Evolutionary conservation across 2,329 filamentous ascomycete genomes (phyloP), one percentile per base, ranked within the genome.

Genomic region (Elsinoe batatas): DNA sequence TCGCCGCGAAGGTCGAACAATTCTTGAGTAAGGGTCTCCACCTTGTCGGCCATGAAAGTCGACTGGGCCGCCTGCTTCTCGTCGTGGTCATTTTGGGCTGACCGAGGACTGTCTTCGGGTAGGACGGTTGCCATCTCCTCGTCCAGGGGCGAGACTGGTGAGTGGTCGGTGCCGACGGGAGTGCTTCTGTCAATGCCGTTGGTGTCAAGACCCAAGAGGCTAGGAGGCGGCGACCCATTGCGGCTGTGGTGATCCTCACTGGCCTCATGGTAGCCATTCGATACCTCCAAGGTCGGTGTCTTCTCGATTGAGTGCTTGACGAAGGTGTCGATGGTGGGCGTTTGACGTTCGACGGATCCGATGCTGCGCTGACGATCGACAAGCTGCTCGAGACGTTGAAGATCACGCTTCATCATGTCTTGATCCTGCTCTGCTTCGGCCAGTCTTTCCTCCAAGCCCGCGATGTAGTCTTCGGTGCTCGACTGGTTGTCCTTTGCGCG

Each of bases 361-460:
- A 98, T 81, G 68, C 91, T 96, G 58, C 93, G 82, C 70, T 98
- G 93, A 49, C 94, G 87, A 70, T 97, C 91, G 53, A 98, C 83
- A 6, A 98, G 89, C 69, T 95, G 88, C 70, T 97, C 93, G 11
- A 98, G 77, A 33, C 91, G 83, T 65, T 96, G 88, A 60, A 98
- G 88, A 66, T 98, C 93, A 35, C 91, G 88, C 69, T 95, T 90
- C 91, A 98, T 96, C 58, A 96, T 75, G 68, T 97, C 93, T 61
- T 88, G 83, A 67, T 98, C 93, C 69, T 97, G 91, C 65, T 98
- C 93, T 2, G 91, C 86, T 71, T 98, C 93, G 0, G 93, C 93
- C 7, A 98, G 79, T 18, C 91, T 86, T 72, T 97, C 93, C 68
- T 98, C 93, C 10, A 98, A 76, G 0, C 91, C 97, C 1, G 91